phyloP scores from a whole-genome alignment of 2,329 filamentous ascomycete species.

The Dendrostoma leiphaemia region DNA sequence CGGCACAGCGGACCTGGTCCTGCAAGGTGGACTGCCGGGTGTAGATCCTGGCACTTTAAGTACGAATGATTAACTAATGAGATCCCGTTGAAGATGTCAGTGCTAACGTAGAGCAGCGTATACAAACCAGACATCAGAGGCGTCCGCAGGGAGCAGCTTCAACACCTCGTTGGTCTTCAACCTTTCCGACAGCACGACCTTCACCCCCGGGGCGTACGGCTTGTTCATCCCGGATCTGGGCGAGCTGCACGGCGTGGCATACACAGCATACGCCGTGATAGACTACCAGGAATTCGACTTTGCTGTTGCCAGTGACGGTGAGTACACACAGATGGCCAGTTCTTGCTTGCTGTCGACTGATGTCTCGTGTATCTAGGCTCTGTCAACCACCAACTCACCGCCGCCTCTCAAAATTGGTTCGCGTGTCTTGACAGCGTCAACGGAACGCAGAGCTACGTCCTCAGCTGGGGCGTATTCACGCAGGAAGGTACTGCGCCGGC shows the following conservation, averaged over 20 bases:
- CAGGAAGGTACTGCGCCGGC: background rate
- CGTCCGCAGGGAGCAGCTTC: background rate
- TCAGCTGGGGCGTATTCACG: constrained; percentile 9
- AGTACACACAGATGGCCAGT: too few species aligned
- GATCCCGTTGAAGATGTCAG: background rate
- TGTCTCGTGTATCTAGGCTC: background rate
- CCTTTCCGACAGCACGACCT: background rate
- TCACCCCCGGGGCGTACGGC: background rate
- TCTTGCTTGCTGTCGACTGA: background rate
- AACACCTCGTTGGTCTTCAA: constrained; percentile 7
- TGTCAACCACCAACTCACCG: constrained; percentile 4
- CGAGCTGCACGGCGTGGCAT: background rate
- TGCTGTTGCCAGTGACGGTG: background rate
- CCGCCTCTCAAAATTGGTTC: constrained; percentile 10
- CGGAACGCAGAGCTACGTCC: background rate
- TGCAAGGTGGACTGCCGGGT: background rate
- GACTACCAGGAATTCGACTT: constrained; percentile 10
- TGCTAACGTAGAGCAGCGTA: constrained; percentile 1
- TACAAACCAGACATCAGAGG: constrained; percentile 2
- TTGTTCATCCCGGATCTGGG: background rate
- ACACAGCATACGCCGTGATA: background rate
- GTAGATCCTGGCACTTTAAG: background rate
- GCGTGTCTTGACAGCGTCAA: constrained; percentile 5
- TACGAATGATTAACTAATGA: background rate
- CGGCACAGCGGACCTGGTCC: background rate